These are phyloP conservation scores for Fusarium palustre DNA, from an alignment of 2,329 filamentous ascomycete genomes.

Conservation along the genomic window DNA sequence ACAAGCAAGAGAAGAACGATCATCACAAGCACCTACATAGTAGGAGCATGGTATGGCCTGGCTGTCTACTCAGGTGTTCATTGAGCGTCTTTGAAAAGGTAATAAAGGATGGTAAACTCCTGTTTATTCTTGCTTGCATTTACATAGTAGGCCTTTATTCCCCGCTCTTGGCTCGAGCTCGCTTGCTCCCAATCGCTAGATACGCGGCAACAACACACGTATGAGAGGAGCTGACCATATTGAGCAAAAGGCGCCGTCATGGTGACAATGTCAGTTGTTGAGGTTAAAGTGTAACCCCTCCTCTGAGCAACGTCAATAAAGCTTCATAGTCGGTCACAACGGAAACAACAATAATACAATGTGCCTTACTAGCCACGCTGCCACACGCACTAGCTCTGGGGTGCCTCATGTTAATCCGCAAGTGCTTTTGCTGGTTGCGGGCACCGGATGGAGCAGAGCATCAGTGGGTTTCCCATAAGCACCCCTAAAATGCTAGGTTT, in stretches of 20 bases:
- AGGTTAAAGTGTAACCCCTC: slow-evolving; percentile 1
- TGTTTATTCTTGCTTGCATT: not conserved
- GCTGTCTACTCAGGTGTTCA: not conserved
- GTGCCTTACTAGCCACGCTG: slow-evolving; percentile 25
- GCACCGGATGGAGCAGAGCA: slow-evolving; percentile 7
- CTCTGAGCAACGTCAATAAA: slow-evolving; percentile 3
- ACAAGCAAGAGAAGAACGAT: not conserved
- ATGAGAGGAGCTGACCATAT: slow-evolving; percentile 26
- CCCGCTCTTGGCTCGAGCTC: slow-evolving; percentile 10
- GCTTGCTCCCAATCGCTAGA: slow-evolving; percentile 5
- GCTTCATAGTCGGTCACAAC: slow-evolving; percentile 1
- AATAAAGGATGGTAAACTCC: not conserved
- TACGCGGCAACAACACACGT: slow-evolving; percentile 5
- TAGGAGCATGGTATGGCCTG: not conserved
- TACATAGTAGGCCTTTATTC: not conserved
- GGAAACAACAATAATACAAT: slow-evolving; percentile 2
- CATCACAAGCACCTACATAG: slow-evolving; percentile 11
- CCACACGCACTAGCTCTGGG: slow-evolving; percentile 20
- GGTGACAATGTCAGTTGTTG: slow-evolving; percentile 24
- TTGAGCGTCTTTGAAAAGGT: not conserved
- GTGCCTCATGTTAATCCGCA: slow-evolving; percentile 10
- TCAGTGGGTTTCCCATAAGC: not conserved
- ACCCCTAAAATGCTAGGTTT: not conserved
- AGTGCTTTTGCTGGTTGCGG: slow-evolving; percentile 24
- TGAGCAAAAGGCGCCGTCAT: slow-evolving; percentile 40